These are phyloP conservation scores for Erucastrum elatum DNA, from an alignment of 345 rosid genomes.

Conservation along the genomic window DNA sequence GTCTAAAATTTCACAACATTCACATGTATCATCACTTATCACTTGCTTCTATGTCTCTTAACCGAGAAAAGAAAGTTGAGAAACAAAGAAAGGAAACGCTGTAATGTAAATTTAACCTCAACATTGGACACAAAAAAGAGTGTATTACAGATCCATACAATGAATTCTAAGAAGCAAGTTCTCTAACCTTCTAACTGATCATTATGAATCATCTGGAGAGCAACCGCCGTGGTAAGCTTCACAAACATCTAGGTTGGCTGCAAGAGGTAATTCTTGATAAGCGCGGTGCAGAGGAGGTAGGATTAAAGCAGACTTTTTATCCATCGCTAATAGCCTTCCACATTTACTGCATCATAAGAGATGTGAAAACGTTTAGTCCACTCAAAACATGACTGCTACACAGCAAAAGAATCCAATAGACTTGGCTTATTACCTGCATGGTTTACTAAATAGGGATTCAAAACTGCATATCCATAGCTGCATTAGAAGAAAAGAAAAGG, in stretches of 20 bases:
- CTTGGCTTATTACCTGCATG: slow-evolving; percentile 52
- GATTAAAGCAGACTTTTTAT: slow-evolving; percentile 55
- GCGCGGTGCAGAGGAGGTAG: slow-evolving; percentile 61
- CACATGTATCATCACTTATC: slow-evolving; percentile 16
- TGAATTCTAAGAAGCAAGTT: background rate
- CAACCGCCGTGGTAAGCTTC: slow-evolving; percentile 61
- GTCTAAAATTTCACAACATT: slow-evolving; percentile 19
- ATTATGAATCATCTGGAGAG: slow-evolving; percentile 45
- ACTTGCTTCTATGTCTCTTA: slow-evolving; percentile 3
- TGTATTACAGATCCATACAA: background rate
- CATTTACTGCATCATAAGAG: slow-evolving; percentile 60
- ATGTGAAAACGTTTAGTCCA: slow-evolving; percentile 9
- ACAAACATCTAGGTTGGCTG: slow-evolving; percentile 28
- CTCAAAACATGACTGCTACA: background rate
- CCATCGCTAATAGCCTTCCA: slow-evolving; percentile 69
- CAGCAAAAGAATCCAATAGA: slow-evolving; percentile 8
- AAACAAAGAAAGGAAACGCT: background rate
- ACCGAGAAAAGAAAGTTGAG: background rate
- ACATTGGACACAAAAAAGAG: background rate
- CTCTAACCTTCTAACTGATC: background rate
- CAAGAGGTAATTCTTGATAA: slow-evolving; percentile 38
- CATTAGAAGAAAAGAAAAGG: slow-evolving; percentile 25
- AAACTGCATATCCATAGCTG: slow-evolving; percentile 89
- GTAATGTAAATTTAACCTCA: slow-evolving; percentile 6
- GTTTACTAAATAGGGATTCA: slow-evolving; percentile 65